Evolutionary conservation across 2,329 filamentous ascomycete species (phyloP).

Genomic region (Claviceps digitariae): DNA sequence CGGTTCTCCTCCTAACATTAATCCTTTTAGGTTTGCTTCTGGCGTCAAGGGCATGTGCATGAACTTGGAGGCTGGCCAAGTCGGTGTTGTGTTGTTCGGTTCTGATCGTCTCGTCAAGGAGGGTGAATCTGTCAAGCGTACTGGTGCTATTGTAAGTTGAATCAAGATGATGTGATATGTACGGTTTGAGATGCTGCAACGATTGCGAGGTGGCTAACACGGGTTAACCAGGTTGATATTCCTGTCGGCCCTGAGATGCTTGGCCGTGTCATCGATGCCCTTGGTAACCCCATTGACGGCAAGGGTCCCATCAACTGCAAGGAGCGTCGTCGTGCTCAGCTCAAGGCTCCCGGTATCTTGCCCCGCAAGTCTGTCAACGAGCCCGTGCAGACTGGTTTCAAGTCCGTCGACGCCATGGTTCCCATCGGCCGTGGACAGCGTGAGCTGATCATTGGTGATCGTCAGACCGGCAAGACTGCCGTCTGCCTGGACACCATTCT

Average conservation of each 20-base stretch:
- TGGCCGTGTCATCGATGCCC: slow-evolving; percentile 95
- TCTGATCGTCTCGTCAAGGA: slow-evolving; percentile 99
- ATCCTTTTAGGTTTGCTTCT: slow-evolving; percentile 75
- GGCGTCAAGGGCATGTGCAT: slow-evolving; percentile 99
- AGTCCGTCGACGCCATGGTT: slow-evolving; percentile 99
- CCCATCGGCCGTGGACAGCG: slow-evolving; percentile 99
- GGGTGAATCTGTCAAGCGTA: slow-evolving; percentile 99
- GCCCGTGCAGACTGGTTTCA: slow-evolving; percentile 98
- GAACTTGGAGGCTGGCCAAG: slow-evolving; percentile 99
- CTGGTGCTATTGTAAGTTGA: slow-evolving; percentile 84
- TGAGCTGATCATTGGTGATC: slow-evolving; percentile 99
- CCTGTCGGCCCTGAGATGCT: slow-evolving; percentile 87
- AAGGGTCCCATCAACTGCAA: slow-evolving; percentile 93
- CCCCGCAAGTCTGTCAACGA: slow-evolving; percentile 95
- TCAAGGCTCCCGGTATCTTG: slow-evolving; percentile 98
- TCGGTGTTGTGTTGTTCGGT: slow-evolving; percentile 99
- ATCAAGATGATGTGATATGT: too few species aligned
- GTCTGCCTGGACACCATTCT: slow-evolving; percentile 96
- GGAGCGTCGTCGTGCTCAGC: slow-evolving; percentile 88
- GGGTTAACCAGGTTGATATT: slow-evolving; percentile 66
- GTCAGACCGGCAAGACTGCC: slow-evolving; percentile 99
- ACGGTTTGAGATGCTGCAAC: background rate
- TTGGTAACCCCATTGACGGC: slow-evolving; percentile 98
- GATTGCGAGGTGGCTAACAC: slow-evolving; percentile 11
- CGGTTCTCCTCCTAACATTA: slow-evolving; percentile 11